Conservation (phyloP, 768 basidiomycete genomes). For the Tubosaeta sp. region DNA sequence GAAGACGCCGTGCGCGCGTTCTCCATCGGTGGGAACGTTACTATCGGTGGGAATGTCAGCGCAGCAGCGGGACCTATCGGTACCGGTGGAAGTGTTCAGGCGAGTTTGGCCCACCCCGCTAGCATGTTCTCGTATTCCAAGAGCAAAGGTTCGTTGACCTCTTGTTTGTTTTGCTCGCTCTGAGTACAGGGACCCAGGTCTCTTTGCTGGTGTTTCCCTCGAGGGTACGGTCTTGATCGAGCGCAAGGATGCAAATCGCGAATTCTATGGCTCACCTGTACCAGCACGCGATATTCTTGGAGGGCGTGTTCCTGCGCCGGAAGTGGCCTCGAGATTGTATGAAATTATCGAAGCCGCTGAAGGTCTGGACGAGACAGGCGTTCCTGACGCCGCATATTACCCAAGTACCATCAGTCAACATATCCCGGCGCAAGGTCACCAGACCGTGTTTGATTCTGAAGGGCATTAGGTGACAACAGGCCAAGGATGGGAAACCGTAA, state of each 20-base stretch:
- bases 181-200: conserved; percentile 43
- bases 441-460: conserved; percentile 77
- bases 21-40: conserved; percentile 92
- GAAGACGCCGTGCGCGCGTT: conserved; percentile 96
- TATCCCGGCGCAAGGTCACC: conserved; percentile 41
- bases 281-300: conserved; percentile 88
- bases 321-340: conserved; percentile 87
- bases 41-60: conserved; percentile 85
- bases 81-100: conserved; percentile 86
- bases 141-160: conserved; percentile 67
- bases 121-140: conserved; percentile 98
- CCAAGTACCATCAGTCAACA: conserved; percentile 63
- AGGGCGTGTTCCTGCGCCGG: conserved; percentile 94
- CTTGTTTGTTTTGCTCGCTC: neutral
- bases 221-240: conserved; percentile 95
- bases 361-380: conserved; percentile 79
- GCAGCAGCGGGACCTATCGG: conserved; percentile 91
- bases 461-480: conserved; percentile 22
- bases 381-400: conserved; percentile 78
- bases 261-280: conserved; percentile 91
- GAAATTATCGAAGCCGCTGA: conserved; percentile 97
- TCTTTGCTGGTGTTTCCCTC: conserved; percentile 91
- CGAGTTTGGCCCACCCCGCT: conserved; percentile 85
- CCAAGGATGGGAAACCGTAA: neutral
- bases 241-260: conserved; percentile 92